These are phyloP conservation scores for Stephania cephalantha DNA, from an alignment of 164 flowering plant species.

Conservation along the genomic window DNA sequence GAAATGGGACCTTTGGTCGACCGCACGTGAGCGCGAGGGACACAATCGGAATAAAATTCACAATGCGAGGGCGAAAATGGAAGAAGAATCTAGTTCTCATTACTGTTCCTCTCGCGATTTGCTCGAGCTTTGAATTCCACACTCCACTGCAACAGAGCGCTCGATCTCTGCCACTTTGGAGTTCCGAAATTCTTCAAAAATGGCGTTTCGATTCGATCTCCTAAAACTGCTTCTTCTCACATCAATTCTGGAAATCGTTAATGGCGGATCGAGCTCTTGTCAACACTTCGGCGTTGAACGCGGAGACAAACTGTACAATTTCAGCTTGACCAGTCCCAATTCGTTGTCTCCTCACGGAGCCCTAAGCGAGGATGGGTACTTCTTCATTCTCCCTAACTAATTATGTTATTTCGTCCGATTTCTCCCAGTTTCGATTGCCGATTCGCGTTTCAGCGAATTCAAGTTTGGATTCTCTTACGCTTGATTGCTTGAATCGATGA, in stretches of 20 bases:
- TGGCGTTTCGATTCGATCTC: conserved; percentile 11
- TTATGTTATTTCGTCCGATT: background rate
- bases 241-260: conserved; percentile 25
- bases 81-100: background rate
- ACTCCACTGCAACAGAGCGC: background rate
- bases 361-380: conserved; percentile 94
- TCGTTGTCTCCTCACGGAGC: conserved; percentile 67
- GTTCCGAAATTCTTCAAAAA: conserved; percentile 10
- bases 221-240: conserved; percentile 15
- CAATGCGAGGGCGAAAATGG: no score
- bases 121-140: background rate
- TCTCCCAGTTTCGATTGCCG: conserved; percentile 7
- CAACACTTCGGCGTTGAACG: conserved; percentile 39
- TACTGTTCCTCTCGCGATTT: no score
- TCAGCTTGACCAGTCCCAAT: conserved; percentile 54
- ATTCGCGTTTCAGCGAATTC: background rate
- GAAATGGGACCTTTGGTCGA: no score
- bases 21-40: no score
- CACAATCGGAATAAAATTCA: no score
- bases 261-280: conserved; percentile 30
- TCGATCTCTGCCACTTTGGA: conserved; percentile 7
- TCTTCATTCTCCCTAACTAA: conserved; percentile 1
- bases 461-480: background rate
- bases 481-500: background rate
- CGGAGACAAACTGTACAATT: conserved; percentile 50